A percentile compares a stretch with the other conserved stretches of the same genome.
Evolutionary conservation across 805 yeast species (phyloP).

Genomic region (Brettanomyces sp.): DNA sequence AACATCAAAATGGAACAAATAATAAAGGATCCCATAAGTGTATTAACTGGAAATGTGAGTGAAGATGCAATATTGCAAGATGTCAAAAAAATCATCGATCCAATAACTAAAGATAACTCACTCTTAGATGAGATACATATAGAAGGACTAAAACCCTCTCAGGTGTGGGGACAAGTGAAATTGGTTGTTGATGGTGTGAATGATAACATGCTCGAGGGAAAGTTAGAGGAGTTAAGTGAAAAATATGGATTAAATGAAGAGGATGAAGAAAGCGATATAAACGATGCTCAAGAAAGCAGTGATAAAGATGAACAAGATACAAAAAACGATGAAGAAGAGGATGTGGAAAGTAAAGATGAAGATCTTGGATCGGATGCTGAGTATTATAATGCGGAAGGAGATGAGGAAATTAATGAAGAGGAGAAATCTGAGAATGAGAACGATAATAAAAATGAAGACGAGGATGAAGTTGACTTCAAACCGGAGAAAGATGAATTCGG

Average conservation of each 20-base stretch:
- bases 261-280: slow-evolving; percentile 14
- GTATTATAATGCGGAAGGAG: slow-evolving; percentile 23
- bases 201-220: slow-evolving; percentile 48
- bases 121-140: slow-evolving; percentile 73
- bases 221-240: slow-evolving; percentile 43
- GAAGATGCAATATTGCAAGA: slow-evolving; percentile 15
- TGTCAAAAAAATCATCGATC: slow-evolving; percentile 48
- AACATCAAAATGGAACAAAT: neutral
- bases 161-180: slow-evolving; percentile 89
- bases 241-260: slow-evolving; percentile 18
- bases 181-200: slow-evolving; percentile 74
- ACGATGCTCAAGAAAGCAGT: slow-evolving; percentile 3
- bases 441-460: slow-evolving; percentile 30
- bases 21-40: neutral
- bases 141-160: slow-evolving; percentile 83
- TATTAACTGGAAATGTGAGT: neutral
- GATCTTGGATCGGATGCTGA: slow-evolving; percentile 19
- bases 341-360: slow-evolving; percentile 27
- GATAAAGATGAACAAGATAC: slow-evolving; percentile 20
- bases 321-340: slow-evolving; percentile 23
- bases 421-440: slow-evolving; percentile 33
- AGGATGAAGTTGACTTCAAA: slow-evolving; percentile 38
- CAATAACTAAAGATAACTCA: slow-evolving; percentile 36
- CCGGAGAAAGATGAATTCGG: slow-evolving; percentile 44
- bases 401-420: slow-evolving; percentile 22